Evolutionary conservation across 106 monocot genomes (phyloP).

Genomic region (Platanthera guangdongensis): DNA sequence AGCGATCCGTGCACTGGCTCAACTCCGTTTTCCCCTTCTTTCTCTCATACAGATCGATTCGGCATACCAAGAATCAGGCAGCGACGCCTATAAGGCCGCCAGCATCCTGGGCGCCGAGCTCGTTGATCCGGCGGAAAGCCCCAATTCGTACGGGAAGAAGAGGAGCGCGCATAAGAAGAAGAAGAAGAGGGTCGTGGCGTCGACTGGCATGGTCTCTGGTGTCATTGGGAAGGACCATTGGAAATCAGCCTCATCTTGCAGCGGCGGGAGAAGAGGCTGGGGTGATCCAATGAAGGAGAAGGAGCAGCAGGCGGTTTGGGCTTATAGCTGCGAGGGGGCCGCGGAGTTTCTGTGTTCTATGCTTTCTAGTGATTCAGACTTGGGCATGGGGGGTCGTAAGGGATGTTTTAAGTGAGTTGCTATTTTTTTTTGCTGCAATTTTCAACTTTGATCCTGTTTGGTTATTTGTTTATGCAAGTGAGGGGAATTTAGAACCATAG

Average conservation of each 20-base stretch:
- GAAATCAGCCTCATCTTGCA: no score
- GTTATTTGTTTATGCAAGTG: no score
- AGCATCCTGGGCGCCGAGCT: no score
- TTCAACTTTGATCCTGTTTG: neutral
- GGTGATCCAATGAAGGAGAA: constrained; percentile 7
- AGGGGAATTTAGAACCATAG: no score
- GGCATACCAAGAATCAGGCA: constrained; percentile 40
- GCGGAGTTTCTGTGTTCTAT: constrained; percentile 70
- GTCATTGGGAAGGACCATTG: no score
- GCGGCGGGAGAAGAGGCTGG: no score
- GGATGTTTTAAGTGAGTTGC: constrained; percentile 62
- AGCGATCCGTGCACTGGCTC: constrained; percentile 32
- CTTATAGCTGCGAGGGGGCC: constrained; percentile 33
- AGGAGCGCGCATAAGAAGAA: no score
- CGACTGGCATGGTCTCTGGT: no score
- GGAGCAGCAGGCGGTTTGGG: neutral
- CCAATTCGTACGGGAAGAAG: no score
- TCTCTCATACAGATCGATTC: constrained; percentile 43
- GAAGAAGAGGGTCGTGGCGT: no score
- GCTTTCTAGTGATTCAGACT: constrained; percentile 48
- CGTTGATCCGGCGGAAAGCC: no score
- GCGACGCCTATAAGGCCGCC: constrained; percentile 46
- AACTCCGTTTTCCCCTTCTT: constrained; percentile 31
- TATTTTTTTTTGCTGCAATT: neutral
- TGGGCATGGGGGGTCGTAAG: constrained; percentile 59